A percentile compares a stretch with the other conserved stretches of the same genome.
These are phyloP conservation scores for Lunasporangiospora selenospora DNA, from an alignment of 192 early-diverging fungal genomes.

Conservation along the genomic window DNA sequence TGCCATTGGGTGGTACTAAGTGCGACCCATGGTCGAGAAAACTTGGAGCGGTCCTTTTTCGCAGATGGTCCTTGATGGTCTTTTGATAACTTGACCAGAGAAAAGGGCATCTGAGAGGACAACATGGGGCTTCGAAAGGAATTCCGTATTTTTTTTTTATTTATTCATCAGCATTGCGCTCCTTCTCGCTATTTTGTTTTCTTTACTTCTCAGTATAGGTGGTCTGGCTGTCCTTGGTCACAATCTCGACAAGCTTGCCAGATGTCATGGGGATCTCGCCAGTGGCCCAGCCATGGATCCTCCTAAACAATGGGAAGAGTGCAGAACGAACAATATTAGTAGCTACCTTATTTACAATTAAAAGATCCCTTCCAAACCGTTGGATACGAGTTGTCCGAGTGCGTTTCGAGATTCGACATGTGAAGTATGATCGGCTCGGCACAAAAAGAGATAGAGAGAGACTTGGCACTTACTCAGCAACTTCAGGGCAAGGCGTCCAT, in stretches of 20 bases:
- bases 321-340: not conserved
- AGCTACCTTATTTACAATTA: not conserved
- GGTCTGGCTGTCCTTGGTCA: conserved; percentile 65
- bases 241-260: conserved; percentile 69
- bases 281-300: conserved; percentile 65
- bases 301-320: conserved; percentile 25
- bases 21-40: too few species aligned
- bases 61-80: too few species aligned
- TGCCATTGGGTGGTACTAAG: too few species aligned
- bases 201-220: conserved; percentile 57
- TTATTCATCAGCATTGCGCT: too few species aligned
- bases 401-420: too few species aligned
- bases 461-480: conserved; percentile 66
- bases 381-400: not conserved
- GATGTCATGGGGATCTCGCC: conserved; percentile 51
- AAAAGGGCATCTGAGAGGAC: too few species aligned
- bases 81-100: too few species aligned
- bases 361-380: not conserved
- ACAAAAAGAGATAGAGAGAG: too few species aligned
- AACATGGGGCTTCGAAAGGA: too few species aligned
- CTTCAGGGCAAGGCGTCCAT: conserved; percentile 83
- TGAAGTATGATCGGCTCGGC: too few species aligned
- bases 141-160: not conserved
- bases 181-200: not conserved
- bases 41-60: too few species aligned